These are phyloP conservation scores for Brettanomyces sp. DNA, from an alignment of 805 yeast genomes.

Conservation along the genomic window DNA sequence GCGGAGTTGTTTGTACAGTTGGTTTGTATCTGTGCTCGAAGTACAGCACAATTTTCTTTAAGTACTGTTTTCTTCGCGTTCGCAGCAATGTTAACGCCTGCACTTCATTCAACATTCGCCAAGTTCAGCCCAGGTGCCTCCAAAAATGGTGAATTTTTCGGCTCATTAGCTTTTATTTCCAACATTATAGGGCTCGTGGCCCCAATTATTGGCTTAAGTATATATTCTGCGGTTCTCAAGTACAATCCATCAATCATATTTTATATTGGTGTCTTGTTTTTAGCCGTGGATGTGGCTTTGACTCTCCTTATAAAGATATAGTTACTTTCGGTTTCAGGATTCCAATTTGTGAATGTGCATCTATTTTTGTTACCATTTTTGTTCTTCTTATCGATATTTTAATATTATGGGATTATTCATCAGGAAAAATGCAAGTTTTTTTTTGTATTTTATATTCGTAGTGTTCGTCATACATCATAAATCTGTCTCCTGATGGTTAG, in stretches of 20 bases:
- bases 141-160: slow-evolving; percentile 63
- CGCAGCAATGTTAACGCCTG: slow-evolving; percentile 46
- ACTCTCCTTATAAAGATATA: background rate
- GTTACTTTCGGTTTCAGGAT: no score
- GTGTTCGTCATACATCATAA: background rate
- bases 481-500: no score
- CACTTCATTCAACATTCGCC: slow-evolving; percentile 47
- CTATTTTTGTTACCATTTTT: no score
- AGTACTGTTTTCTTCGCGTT: slow-evolving; percentile 33
- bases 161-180: slow-evolving; percentile 55
- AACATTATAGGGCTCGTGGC: slow-evolving; percentile 36
- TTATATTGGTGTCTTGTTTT: slow-evolving; percentile 9
- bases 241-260: slow-evolving; percentile 30
- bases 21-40: slow-evolving; percentile 28
- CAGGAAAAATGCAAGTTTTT: no score
- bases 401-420: background rate
- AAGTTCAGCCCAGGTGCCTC: slow-evolving; percentile 48
- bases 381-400: background rate
- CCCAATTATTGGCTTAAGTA: slow-evolving; percentile 38
- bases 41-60: slow-evolving; percentile 30
- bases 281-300: background rate
- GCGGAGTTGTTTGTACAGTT: slow-evolving; percentile 8
- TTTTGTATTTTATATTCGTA: background rate
- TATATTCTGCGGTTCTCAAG: slow-evolving; percentile 38
- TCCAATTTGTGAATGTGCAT: no score